These are phyloP conservation scores for Scutellaria baicalensis DNA, from an alignment of 257 asterid genomes.

Conservation along the genomic window DNA sequence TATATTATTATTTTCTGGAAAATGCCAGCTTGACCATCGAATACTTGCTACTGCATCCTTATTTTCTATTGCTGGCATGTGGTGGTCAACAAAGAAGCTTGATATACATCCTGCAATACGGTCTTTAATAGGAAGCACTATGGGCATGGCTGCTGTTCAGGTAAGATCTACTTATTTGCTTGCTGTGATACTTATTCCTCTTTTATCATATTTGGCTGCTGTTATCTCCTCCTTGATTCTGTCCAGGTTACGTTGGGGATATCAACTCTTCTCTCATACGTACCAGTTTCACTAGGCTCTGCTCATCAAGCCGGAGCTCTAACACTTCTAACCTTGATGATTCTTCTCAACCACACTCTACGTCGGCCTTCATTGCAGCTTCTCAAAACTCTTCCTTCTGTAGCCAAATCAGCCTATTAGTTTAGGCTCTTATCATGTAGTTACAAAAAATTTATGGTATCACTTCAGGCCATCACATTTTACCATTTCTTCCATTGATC, in stretches of 20 bases:
- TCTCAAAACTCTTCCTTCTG: constrained; percentile 63
- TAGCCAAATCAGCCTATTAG: constrained; percentile 35
- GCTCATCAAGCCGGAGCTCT: constrained; percentile 99
- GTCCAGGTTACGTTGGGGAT: constrained; percentile 78
- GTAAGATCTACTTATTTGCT: constrained; percentile 23
- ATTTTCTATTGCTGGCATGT: constrained; percentile 59
- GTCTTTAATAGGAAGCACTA: constrained; percentile 56
- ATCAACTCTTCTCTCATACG: constrained; percentile 69
- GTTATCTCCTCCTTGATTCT: neutral
- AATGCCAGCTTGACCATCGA: constrained; percentile 77
- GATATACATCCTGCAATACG: constrained; percentile 80
- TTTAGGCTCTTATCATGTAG: neutral
- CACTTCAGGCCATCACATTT: neutral
- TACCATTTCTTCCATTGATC: neutral
- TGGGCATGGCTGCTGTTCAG: constrained; percentile 93
- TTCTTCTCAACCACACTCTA: constrained; percentile 82
- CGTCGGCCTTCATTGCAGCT: constrained; percentile 75
- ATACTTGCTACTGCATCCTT: constrained; percentile 88
- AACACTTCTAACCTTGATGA: constrained; percentile 69
- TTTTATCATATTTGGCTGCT: too few species aligned
- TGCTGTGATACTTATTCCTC: neutral
- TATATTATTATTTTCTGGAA: neutral
- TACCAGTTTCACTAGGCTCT: constrained; percentile 77
- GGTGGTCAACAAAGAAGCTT: constrained; percentile 67
- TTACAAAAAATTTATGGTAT: neutral